A percentile compares a stretch with the other conserved stretches of the same genome.
These are phyloP conservation scores for Albophoma yamanashiensis DNA, from an alignment of 2,329 filamentous ascomycete species.

Conservation along the genomic window DNA sequence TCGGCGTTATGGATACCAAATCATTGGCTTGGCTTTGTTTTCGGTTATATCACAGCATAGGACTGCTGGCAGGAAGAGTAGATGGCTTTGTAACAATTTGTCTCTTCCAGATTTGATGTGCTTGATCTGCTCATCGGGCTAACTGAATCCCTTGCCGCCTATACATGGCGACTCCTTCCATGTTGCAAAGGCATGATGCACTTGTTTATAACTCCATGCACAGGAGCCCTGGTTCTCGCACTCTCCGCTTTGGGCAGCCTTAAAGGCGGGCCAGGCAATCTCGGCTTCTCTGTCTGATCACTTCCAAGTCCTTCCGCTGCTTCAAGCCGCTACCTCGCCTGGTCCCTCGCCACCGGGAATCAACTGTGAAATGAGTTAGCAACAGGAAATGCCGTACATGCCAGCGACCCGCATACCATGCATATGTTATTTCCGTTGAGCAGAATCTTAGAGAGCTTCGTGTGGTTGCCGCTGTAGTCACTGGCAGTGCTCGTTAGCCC, in stretches of 20 bases:
- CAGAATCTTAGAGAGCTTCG: conserved; percentile 86
- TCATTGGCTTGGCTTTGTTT: conserved; percentile 3
- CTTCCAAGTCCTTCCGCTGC: not conserved
- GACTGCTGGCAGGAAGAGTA: not conserved
- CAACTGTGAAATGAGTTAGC: conserved; percentile 38
- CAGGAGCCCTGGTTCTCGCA: not conserved
- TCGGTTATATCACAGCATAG: not conserved
- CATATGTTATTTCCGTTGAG: conserved; percentile 98
- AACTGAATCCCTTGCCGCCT: not conserved
- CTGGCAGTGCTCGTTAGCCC: conserved; percentile 34
- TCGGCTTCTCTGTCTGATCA: not conserved
- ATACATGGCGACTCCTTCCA: not conserved
- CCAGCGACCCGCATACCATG: conserved; percentile 64
- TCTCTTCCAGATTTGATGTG: not conserved
- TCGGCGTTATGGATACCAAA: conserved; percentile 13
- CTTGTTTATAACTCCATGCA: not conserved
- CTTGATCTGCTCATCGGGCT: not conserved
- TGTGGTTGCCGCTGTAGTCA: conserved; percentile 81
- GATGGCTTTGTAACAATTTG: not conserved
- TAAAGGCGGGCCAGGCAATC: not conserved
- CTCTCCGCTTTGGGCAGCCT: not conserved
- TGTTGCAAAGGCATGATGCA: not conserved
- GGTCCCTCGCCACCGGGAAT: conserved; percentile 72
- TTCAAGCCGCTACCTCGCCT: conserved; percentile 1
- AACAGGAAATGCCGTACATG: not conserved